phyloP scores from a whole-genome alignment of 495 filamentous ascomycete genomes.

The Lindgomyces ingoldianus region DNA sequence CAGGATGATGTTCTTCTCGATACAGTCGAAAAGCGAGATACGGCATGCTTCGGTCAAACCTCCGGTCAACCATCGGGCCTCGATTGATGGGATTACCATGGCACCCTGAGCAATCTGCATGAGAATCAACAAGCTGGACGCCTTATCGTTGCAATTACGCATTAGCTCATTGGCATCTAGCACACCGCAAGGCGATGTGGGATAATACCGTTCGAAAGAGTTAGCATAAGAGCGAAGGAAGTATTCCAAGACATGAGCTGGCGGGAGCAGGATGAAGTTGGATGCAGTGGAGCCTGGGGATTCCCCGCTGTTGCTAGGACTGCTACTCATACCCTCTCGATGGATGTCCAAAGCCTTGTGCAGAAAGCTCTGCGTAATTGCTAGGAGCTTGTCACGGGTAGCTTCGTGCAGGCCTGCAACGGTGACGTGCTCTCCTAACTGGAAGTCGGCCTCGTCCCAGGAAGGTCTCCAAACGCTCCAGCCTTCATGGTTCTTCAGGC shows the following conservation, averaged over 20 bases:
- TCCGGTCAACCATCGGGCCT: slow-evolving; percentile 61
- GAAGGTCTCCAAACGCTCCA: slow-evolving; percentile 52
- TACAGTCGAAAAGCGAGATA: slow-evolving; percentile 64
- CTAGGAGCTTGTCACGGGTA: slow-evolving; percentile 63
- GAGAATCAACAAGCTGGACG: slow-evolving; percentile 59
- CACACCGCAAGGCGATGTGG: slow-evolving; percentile 52
- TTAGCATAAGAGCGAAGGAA: slow-evolving; percentile 62
- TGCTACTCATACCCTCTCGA: slow-evolving; percentile 42
- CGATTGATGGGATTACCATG: slow-evolving; percentile 56
- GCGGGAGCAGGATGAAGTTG: slow-evolving; percentile 60
- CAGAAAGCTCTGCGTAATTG: slow-evolving; percentile 63
- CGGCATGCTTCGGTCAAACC: slow-evolving; percentile 65
- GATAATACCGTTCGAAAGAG: slow-evolving; percentile 60
- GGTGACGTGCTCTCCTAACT: slow-evolving; percentile 52
- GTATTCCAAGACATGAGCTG: slow-evolving; percentile 59
- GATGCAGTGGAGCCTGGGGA: slow-evolving; percentile 49
- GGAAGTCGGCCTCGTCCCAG: slow-evolving; percentile 52
- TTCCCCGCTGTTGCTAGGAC: slow-evolving; percentile 39
- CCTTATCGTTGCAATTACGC: slow-evolving; percentile 54
- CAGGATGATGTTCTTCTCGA: slow-evolving; percentile 65
- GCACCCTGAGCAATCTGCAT: slow-evolving; percentile 69
- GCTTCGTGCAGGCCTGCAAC: slow-evolving; percentile 46
- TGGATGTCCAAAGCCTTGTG: slow-evolving; percentile 65
- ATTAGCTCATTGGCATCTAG: slow-evolving; percentile 64
- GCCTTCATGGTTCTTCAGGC: slow-evolving; percentile 44